A percentile compares a stretch with the other conserved stretches of the same genome.
Evolutionary conservation across 148 eudicot genomes (phyloP).

Genomic region (Cornus florida): DNA sequence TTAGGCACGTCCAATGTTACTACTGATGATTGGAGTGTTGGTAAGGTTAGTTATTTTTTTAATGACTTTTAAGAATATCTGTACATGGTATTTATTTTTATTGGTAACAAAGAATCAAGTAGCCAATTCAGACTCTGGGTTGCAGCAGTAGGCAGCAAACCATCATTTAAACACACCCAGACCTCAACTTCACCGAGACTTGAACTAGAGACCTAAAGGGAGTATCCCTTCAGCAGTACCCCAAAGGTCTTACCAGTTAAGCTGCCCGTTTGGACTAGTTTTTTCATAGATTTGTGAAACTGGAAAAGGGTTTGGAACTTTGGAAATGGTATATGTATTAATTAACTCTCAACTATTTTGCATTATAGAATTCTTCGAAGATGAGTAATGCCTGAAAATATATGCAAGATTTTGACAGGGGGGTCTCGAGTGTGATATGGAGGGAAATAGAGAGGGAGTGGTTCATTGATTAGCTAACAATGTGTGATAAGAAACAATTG

Average conservation of each 20-base stretch:
- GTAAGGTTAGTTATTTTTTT: slow-evolving; percentile 27
- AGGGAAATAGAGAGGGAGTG: slow-evolving; percentile 14
- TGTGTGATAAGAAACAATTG: background rate
- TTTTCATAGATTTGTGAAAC: background rate
- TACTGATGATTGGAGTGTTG: slow-evolving; percentile 17
- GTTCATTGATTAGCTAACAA: slow-evolving; percentile 5
- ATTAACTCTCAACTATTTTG: background rate
- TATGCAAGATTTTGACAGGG: background rate
- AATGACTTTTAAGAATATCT: background rate
- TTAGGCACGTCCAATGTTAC: background rate
- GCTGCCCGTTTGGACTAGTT: too few species aligned
- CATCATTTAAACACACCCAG: too few species aligned
- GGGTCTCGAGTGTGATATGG: background rate
- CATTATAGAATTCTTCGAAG: slow-evolving; percentile 11
- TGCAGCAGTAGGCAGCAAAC: too few species aligned
- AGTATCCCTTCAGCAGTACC: too few species aligned
- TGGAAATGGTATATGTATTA: background rate
- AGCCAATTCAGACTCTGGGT: too few species aligned
- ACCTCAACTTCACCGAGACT: too few species aligned
- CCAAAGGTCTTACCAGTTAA: too few species aligned
- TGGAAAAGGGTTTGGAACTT: background rate
- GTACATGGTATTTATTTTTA: too few species aligned
- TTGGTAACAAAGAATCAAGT: too few species aligned
- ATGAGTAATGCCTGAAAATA: slow-evolving; percentile 6
- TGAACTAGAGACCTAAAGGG: too few species aligned